Evolutionary conservation across 2,329 filamentous ascomycete species (phyloP).

Genomic region (Calonectria crousiana): DNA sequence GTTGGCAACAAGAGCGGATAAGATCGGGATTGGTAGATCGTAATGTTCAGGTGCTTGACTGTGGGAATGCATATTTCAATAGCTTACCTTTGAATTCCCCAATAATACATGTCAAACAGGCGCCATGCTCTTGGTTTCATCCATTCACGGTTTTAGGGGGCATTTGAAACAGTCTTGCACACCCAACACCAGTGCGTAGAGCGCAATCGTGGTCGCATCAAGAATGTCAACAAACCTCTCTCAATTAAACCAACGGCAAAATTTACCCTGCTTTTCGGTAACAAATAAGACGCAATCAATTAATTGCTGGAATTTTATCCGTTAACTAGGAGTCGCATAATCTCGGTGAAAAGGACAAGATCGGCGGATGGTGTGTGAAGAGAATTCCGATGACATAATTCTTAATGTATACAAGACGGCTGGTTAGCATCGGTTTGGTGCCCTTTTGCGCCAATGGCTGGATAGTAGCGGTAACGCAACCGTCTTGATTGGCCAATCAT

Average conservation of each 20-base stretch:
- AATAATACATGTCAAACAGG: neutral
- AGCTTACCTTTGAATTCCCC: neutral
- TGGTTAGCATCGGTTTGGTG: too few relatives aligned
- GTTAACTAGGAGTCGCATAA: neutral
- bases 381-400: neutral
- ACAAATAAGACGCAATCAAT: neutral
- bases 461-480: neutral
- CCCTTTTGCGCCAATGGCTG: neutral
- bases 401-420: neutral
- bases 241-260: neutral
- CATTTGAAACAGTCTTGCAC: slow-evolving; percentile 8
- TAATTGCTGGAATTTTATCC: neutral
- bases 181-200: neutral
- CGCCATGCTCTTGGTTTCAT: neutral
- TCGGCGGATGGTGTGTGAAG: neutral
- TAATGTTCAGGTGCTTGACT: neutral
- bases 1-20: neutral
- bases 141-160: neutral
- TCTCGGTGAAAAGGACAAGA: neutral
- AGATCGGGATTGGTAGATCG: neutral
- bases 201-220: neutral
- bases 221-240: neutral
- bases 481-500: neutral
- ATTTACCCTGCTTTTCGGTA: neutral
- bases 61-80: neutral